Evolutionary conservation across 331 rosid genomes (phyloP), one percentile per base, ranked within the genome.

Genomic region (Quercus phellos): DNA sequence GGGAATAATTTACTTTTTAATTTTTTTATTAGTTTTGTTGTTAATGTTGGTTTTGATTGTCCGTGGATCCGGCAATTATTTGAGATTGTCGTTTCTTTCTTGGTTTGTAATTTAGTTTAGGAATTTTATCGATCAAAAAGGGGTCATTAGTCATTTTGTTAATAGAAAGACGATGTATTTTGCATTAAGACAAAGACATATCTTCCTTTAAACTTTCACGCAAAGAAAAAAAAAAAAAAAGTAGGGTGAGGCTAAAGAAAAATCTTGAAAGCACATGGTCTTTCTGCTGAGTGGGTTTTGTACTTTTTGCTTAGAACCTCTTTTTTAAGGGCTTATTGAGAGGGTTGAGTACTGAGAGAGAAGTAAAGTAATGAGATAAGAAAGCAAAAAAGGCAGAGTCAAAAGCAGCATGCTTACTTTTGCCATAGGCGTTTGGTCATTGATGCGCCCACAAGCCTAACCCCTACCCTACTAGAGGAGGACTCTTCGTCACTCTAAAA

Each of bases 41-140:
- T 43, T 50, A 74, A 66, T 60, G 77, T 71, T 81, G 82, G 78
- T 58, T 82, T 82, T 60, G 56, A 71, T 42, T 80, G 79, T 72
- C 80, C 68, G 68, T 72, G 80, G 85, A 84, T 77, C 64, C 59
- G 42, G 74, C 78, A 82, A 77, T 82, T 85, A 69, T 85, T 75
- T 77, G 63, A 72, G 77, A 54, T 79, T 77, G 90, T 87, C 88
- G 55, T 74, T n/a, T 74, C 55, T 76, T 69, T 63, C 43, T 55
- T 73, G 55, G 68, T 58, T 67, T 74, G 71, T 32, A 54, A 27
- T 60, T 80, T 27, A 77, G 26, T 21, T 27, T 6, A 69, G 6
- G 78, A 42, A 18, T 73, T 54, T 80, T 70, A 59, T 27, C 16
- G 11, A 35, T 51, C 1, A 68, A 18, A 68, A 78, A 80, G 66